Conservation (phyloP, 352 stramenopile genomes). For the Pythium periplocum region DNA sequence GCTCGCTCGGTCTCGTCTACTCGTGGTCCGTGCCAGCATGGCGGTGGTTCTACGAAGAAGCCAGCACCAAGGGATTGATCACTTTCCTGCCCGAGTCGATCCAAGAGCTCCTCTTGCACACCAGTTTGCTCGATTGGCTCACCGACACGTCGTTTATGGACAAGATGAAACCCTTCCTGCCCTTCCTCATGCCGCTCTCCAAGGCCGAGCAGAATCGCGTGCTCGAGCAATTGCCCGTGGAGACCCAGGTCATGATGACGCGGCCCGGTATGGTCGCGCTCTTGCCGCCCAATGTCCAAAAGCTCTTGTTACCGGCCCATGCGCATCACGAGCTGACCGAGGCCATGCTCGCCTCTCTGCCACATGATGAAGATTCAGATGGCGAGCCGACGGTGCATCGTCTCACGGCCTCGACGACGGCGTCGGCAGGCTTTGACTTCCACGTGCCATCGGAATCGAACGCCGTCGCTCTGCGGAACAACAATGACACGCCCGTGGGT, state of each 20-base stretch:
- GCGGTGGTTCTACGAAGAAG: conserved; percentile 71
- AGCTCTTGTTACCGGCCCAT: conserved; percentile 29
- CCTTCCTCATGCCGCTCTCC: conserved; percentile 71
- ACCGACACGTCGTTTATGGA: conserved; percentile 72
- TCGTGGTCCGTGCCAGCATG: conserved; percentile 74
- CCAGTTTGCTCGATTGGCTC: conserved; percentile 79
- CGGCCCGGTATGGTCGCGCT: conserved; percentile 60
- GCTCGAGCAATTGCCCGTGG: conserved; percentile 61
- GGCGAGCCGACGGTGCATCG: too few species aligned
- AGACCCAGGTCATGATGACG: conserved; percentile 67
- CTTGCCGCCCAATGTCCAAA: conserved; percentile 42
- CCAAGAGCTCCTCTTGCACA: conserved; percentile 62
- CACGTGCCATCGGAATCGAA: conserved; percentile 12
- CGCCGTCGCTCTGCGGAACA: too few species aligned
- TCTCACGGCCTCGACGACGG: conserved; percentile 2
- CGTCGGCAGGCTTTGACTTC: conserved; percentile 65
- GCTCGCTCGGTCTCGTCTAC: conserved; percentile 57
- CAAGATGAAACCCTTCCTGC: conserved; percentile 60
- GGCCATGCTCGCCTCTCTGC: neutral
- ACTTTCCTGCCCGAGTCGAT: conserved; percentile 49
- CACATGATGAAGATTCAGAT: neutral
- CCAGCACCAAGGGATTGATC: conserved; percentile 47
- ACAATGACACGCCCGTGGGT: conserved; percentile 5
- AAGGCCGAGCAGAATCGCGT: conserved; percentile 59
- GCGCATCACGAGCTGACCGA: neutral